A percentile compares a stretch with the other conserved stretches of the same genome.
These are phyloP conservation scores for Nothomitra cinnamomea DNA, from an alignment of 2,329 filamentous ascomycete species.

Conservation along the genomic window DNA sequence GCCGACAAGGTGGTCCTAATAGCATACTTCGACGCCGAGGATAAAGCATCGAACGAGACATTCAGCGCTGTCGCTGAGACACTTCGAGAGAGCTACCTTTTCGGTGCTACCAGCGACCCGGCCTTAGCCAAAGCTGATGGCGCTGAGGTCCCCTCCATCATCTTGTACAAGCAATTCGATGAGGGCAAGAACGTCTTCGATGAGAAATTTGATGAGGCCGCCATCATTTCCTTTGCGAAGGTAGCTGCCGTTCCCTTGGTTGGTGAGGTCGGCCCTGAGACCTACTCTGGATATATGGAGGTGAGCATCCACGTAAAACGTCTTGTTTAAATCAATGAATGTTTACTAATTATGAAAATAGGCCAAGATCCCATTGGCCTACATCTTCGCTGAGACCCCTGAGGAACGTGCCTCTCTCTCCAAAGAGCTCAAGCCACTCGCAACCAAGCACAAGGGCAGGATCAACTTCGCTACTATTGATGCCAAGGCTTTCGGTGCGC, in stretches of 20 bases:
- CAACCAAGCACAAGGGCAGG: slow-evolving; percentile 79
- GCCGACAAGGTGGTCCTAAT: slow-evolving; percentile 93
- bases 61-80: slow-evolving; percentile 55
- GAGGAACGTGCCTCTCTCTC: slow-evolving; percentile 76
- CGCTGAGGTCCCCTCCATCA: slow-evolving; percentile 69
- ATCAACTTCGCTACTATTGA: slow-evolving; percentile 98
- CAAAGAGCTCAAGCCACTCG: slow-evolving; percentile 65
- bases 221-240: slow-evolving; percentile 71
- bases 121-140: slow-evolving; percentile 77
- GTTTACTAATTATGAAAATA: slow-evolving; percentile 13
- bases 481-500: slow-evolving; percentile 81
- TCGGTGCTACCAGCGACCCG: slow-evolving; percentile 73
- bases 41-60: slow-evolving; percentile 74
- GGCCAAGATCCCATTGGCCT: slow-evolving; percentile 81
- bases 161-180: slow-evolving; percentile 96
- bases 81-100: slow-evolving; percentile 81
- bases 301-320: slow-evolving; percentile 24
- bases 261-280: slow-evolving; percentile 92
- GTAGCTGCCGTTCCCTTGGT: slow-evolving; percentile 74
- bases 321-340: not conserved
- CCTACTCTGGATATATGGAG: slow-evolving; percentile 88
- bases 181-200: slow-evolving; percentile 80
- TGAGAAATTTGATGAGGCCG: slow-evolving; percentile 65
- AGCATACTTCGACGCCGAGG: slow-evolving; percentile 64
- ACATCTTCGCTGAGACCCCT: slow-evolving; percentile 86